Evolutionary conservation across 306 rosid species (phyloP).

Genomic region (Vigna unguiculata): DNA sequence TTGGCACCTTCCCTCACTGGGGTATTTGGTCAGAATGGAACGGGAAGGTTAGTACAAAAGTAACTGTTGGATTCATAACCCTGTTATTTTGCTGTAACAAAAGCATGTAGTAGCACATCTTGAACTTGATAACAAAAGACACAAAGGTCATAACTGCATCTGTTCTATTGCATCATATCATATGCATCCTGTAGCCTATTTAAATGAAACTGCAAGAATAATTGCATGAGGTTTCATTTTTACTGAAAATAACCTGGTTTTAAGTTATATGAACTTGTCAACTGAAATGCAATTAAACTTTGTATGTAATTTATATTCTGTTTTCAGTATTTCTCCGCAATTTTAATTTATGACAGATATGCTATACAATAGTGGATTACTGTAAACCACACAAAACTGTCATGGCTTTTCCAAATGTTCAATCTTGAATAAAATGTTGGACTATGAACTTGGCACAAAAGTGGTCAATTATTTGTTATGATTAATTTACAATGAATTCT

Average conservation of each 20-base stretch:
- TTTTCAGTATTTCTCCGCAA: conserved; percentile 9
- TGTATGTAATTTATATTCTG: conserved; percentile 4
- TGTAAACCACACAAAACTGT: conserved; percentile 1
- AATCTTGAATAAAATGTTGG: conserved; percentile 12
- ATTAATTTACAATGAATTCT: conserved; percentile 8
- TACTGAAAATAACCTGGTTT: conserved; percentile 8
- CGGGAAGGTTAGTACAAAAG: conserved; percentile 80
- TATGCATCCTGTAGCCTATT: background rate
- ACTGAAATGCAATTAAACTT: background rate
- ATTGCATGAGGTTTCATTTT: conserved; percentile 27
- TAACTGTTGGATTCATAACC: conserved; percentile 37
- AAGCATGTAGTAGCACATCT: conserved; percentile 18
- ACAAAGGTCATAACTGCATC: conserved; percentile 23
- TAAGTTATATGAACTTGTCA: conserved; percentile 18
- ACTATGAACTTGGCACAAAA: conserved; percentile 2
- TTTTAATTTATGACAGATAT: background rate
- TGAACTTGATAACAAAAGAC: conserved; percentile 16
- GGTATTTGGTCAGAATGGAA: conserved; percentile 99
- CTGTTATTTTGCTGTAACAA: conserved; percentile 9
- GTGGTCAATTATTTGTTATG: conserved; percentile 13
- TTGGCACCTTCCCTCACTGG: conserved; percentile 96
- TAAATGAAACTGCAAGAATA: conserved; percentile 16
- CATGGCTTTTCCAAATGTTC: conserved; percentile 21
- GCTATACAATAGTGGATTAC: background rate
- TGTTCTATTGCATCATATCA: background rate